Evolutionary conservation across 2,329 filamentous ascomycete species (phyloP), one percentile per base, ranked within the genome.

Genomic region (Penicillium concentricum): DNA sequence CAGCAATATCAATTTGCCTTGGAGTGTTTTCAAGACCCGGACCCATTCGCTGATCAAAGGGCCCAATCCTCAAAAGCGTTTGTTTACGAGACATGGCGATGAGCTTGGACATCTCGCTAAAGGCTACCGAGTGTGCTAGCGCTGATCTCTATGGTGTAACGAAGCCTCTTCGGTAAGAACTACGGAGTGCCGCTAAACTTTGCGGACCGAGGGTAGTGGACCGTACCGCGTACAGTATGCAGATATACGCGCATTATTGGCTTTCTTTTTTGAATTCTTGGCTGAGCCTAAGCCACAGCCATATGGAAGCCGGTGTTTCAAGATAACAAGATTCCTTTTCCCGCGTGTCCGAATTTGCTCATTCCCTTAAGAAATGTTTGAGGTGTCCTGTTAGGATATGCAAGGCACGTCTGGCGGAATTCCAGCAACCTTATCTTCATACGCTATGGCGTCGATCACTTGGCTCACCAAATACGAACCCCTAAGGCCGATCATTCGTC

Each of bases 381-480:
- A 56, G 49, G 57, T 58, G 60, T 50, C 38, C 48, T 45, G 52
- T 46, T 55, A 38, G 42, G 34, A 55, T 52, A 66, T 62, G 65
- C 62, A 67, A 67, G 63, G 65, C 59, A 59, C 57, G 38, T 18
- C 49, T 56, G 56, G 59, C 20, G 55, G 59, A 61, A 62, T 62
- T 48, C 55, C 46, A 54, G 37, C 56, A 66, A 66, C 60, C 59
- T 67, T 61, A 67, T 63, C 56, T 60, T 37, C 56, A 54, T 54
- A 44, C 34, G 37, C 54, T 53, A 48, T 44, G 26, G 18, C 50
- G 62, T 55, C 59, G 59, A 63, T 63, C 61, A 16, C 37, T 52
- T 32, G 6, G 38, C 28, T 51, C 10, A 4, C 35, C 32, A 41
- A 32, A 5, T 12, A 26, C n/a, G 30, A 32, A 18, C 15, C 26